Percentiles rank a stretch among this genome's conserved stretches.
Evolutionary conservation across 1,139 yeast species (phyloP).

Genomic region (Lodderomyces oxycetoniae): DNA sequence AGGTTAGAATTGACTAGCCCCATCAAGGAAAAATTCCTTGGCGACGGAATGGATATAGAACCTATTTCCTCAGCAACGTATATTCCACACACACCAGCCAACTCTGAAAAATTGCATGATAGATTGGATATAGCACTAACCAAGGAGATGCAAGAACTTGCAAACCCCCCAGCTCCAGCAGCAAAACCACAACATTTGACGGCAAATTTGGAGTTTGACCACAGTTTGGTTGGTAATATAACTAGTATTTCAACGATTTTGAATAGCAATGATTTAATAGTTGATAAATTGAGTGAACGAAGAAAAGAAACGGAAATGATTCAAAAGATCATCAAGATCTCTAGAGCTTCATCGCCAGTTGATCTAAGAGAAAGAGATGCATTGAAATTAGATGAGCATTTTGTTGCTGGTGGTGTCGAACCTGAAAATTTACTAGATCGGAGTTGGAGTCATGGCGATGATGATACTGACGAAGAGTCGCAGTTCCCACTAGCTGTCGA

Average conservation of each 20-base stretch:
- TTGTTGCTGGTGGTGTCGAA: too few relatives aligned
- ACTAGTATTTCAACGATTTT: slow-evolving; percentile 18
- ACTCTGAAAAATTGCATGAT: slow-evolving; percentile 2
- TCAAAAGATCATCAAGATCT: slow-evolving; percentile 9
- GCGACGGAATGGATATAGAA: slow-evolving; percentile 14
- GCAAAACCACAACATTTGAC: slow-evolving; percentile 27
- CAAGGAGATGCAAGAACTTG: slow-evolving; percentile 8
- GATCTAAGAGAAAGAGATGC: slow-evolving; percentile 2
- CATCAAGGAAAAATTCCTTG: slow-evolving; percentile 3
- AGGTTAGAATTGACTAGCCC: slow-evolving; percentile 3
- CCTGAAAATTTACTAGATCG: too few relatives aligned
- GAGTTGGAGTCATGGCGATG: background rate
- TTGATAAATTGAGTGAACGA: slow-evolving; percentile 1
- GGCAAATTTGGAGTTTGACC: slow-evolving; percentile 38
- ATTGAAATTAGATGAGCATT: background rate
- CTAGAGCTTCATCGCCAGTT: slow-evolving; percentile 12
- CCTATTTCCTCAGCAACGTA: slow-evolving; percentile 33
- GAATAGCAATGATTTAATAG: background rate
- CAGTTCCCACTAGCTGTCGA: slow-evolving; percentile 71
- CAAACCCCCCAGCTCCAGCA: slow-evolving; percentile 8
- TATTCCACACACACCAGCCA: slow-evolving; percentile 29
- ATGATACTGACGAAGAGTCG: background rate
- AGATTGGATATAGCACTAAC: slow-evolving; percentile 3
- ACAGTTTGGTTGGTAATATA: slow-evolving; percentile 26
- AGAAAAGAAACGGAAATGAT: slow-evolving; percentile 8